These are phyloP conservation scores for Carex sylvatica DNA, from an alignment of 202 grass and related monocot genomes.

Conservation along the genomic window DNA sequence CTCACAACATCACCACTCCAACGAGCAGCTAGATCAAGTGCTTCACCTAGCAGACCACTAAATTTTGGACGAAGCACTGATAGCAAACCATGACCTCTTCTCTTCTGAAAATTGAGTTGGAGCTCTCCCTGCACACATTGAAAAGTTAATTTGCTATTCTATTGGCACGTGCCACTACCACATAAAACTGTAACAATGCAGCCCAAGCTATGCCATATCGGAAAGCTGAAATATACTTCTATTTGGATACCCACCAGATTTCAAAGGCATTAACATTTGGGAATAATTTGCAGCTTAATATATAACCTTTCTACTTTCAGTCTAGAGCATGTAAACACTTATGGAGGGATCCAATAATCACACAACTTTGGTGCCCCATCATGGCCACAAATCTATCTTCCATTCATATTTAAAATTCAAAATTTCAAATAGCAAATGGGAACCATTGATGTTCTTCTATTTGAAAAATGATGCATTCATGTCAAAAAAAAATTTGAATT, in stretches of 20 bases:
- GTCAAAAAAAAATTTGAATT: not conserved
- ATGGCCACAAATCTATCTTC: not conserved
- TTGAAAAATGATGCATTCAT: not conserved
- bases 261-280: not conserved
- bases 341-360: not conserved
- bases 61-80: conserved; percentile 91
- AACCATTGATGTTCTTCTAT: not conserved
- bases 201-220: not conserved
- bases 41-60: conserved; percentile 92
- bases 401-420: not conserved
- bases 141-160: not conserved
- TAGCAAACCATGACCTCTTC: conserved; percentile 91
- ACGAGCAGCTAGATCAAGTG: conserved; percentile 91
- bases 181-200: not conserved
- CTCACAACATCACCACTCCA: conserved; percentile 99
- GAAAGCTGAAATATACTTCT: not conserved
- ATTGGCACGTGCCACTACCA: not conserved
- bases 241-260: not conserved
- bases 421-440: not conserved
- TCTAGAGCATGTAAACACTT: not conserved
- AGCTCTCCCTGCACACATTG: conserved; percentile 76
- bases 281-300: not conserved
- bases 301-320: not conserved
- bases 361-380: not conserved
- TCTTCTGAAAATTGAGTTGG: conserved; percentile 99